phyloP scores from a whole-genome alignment of 768 basidiomycete species.

The Russula ochroleuca region DNA sequence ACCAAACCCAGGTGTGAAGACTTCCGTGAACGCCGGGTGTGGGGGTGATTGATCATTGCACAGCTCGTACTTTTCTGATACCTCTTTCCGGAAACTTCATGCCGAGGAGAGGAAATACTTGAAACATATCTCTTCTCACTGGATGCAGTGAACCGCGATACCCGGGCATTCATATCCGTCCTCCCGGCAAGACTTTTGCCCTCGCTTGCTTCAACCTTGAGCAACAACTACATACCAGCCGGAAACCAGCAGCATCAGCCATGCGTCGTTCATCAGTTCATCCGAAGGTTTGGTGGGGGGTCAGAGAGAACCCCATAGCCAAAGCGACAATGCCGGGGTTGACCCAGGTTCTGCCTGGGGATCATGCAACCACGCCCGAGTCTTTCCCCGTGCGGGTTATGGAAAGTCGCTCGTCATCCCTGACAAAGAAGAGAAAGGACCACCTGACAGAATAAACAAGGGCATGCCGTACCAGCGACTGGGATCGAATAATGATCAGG shows the following conservation, averaged over 20 bases:
- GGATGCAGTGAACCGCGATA: neutral
- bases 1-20: neutral
- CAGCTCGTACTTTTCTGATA: neutral
- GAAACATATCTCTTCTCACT: neutral
- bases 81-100: constrained; percentile 1
- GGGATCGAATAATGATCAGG: neutral
- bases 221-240: neutral
- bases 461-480: neutral
- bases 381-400: neutral
- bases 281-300: neutral
- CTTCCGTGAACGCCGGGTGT: neutral
- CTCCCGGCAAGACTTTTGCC: neutral
- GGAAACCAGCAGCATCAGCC: constrained; percentile 2
- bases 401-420: neutral
- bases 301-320: neutral
- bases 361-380: neutral
- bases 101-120: neutral
- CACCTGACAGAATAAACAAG: constrained; percentile 2
- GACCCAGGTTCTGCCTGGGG: too few relatives aligned
- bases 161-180: constrained; percentile 1
- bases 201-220: constrained; percentile 2
- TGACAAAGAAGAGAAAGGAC: neutral
- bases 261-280: neutral
- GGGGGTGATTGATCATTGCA: constrained; percentile 1
- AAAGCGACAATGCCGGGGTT: neutral